A percentile compares a stretch with the other conserved stretches of the same genome.
These are phyloP conservation scores for Saprolegnia parasitica DNA, from an alignment of 352 stramenopile genomes.

Conservation along the genomic window DNA sequence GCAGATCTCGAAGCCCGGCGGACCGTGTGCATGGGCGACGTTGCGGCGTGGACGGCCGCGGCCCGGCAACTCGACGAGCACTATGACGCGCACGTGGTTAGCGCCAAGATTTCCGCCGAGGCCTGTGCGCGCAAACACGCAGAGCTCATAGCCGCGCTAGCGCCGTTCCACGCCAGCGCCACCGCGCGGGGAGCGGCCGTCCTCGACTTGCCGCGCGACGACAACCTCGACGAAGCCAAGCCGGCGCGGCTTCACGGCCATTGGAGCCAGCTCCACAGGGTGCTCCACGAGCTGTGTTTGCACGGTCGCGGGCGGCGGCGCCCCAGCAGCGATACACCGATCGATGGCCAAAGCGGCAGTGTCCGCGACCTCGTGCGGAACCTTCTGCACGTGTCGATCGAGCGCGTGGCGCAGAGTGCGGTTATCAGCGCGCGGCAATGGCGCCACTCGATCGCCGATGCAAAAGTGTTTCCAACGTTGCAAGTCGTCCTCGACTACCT, in stretches of 20 bases:
- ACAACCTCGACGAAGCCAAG: slow-evolving; percentile 2
- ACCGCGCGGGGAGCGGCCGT: neutral
- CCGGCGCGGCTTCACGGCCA: neutral
- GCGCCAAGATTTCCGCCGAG: too few relatives aligned
- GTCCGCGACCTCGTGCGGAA: neutral
- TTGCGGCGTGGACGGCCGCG: neutral
- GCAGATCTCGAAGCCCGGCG: neutral
- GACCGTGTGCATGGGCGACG: neutral
- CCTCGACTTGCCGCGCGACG: neutral
- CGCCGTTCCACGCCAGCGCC: neutral
- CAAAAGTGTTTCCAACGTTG: slow-evolving; percentile 1
- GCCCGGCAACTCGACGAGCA: too few relatives aligned
- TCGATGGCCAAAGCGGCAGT: neutral
- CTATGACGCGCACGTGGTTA: too few relatives aligned
- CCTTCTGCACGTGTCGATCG: neutral
- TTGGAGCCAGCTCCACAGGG: neutral
- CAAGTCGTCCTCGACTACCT: slow-evolving; percentile 1
- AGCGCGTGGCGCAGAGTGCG: neutral
- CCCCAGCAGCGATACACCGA: neutral
- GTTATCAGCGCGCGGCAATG: neutral
- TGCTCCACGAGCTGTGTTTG: neutral
- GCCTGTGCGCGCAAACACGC: neutral
- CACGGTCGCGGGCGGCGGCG: neutral
- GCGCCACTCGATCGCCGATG: neutral
- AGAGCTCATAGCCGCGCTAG: neutral